phyloP scores from a whole-genome alignment of 805 yeast species.

The Saccharomycopsis fodiens region DNA sequence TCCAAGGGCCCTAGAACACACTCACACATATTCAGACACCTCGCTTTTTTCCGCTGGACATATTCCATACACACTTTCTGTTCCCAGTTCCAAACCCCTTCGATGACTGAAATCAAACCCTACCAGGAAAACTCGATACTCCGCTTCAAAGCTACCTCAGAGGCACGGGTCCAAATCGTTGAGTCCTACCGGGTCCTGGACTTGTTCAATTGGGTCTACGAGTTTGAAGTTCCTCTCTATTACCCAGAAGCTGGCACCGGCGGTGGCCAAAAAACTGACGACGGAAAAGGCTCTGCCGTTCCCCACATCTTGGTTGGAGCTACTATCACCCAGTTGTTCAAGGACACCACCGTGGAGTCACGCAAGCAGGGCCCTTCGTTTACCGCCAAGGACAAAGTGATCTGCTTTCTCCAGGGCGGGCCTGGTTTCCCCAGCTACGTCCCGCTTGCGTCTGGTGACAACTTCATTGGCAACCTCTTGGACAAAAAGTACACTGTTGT shows the following conservation, averaged over 20 bases:
- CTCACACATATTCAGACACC: no score
- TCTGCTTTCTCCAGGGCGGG: conserved; percentile 45
- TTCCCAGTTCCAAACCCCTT: no score
- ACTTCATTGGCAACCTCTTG: conserved; percentile 32
- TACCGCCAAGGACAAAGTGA: conserved; percentile 24
- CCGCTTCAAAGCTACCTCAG: not conserved
- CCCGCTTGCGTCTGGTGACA: conserved; percentile 28
- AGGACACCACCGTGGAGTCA: conserved; percentile 11
- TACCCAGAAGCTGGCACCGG: conserved; percentile 8
- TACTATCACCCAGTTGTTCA: conserved; percentile 14
- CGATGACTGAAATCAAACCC: not conserved
- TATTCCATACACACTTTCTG: no score
- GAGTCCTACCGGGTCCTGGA: conserved; percentile 15
- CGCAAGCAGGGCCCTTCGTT: conserved; percentile 10
- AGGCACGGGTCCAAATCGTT: conserved; percentile 6
- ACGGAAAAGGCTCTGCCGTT: no score
- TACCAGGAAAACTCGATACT: not conserved
- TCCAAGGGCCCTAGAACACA: no score
- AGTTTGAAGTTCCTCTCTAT: conserved; percentile 16
- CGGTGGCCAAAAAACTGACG: no score
- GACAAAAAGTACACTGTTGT: conserved; percentile 38
- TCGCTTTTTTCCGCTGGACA: no score
- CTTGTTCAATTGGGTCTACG: conserved; percentile 16
- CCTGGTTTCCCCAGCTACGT: conserved; percentile 40
- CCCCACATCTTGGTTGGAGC: not conserved